Evolutionary conservation across 2,329 filamentous ascomycete genomes (phyloP).

Genomic region (Colletotrichum sp.): DNA sequence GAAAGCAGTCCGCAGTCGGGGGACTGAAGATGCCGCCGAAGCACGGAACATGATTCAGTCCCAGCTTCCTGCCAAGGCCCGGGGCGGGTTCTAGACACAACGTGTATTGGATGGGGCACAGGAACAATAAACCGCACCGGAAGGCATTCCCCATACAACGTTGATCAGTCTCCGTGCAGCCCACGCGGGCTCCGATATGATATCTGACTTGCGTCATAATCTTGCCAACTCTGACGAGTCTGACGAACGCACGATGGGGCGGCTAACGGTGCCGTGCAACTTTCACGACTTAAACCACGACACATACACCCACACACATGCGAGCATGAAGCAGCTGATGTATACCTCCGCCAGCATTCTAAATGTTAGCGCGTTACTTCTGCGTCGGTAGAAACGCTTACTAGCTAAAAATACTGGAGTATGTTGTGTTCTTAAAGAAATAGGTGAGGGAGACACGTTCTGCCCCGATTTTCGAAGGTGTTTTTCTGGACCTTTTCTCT

Average conservation of each 20-base stretch:
- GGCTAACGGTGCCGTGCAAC: background rate
- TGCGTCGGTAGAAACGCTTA: no score
- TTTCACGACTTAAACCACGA: background rate
- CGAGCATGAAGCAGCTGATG: background rate
- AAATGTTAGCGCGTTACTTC: no score
- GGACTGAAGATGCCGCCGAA: background rate
- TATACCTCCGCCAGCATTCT: background rate
- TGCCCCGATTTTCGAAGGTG: no score
- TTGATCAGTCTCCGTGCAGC: background rate
- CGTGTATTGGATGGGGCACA: background rate
- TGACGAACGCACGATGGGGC: background rate
- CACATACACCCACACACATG: background rate
- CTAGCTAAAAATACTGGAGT: no score
- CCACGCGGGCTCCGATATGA: background rate
- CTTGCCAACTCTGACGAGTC: background rate
- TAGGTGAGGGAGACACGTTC: no score
- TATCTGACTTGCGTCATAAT: slow-evolving; percentile 15
- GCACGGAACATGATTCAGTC: slow-evolving; percentile 12
- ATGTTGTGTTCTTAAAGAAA: no score
- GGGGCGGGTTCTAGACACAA: background rate
- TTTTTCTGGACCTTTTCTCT: no score
- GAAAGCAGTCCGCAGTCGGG: background rate
- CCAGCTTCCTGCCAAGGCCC: slow-evolving; percentile 3
- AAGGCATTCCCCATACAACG: background rate
- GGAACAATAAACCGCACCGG: background rate